Evolutionary conservation across 2,329 filamentous ascomycete species (phyloP).

Genomic region (Fusarium proliferatum): DNA sequence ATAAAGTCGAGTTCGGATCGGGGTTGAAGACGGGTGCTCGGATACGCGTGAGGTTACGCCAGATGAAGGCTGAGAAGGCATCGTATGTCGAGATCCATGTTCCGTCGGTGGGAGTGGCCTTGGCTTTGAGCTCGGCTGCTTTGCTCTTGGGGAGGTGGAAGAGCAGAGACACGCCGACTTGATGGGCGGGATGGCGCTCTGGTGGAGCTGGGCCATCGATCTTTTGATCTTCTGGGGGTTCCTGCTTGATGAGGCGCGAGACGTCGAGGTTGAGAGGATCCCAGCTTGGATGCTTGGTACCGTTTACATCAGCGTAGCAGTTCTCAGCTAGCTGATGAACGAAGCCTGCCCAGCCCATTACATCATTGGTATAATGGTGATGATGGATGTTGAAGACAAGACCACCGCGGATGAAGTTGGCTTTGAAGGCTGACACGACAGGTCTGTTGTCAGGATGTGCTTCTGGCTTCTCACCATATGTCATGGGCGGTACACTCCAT

Average conservation of each 20-base stretch:
- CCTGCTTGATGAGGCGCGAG: conserved; percentile 48
- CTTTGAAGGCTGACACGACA: conserved; percentile 52
- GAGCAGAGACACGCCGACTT: conserved; percentile 44
- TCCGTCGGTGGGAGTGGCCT: conserved; percentile 49
- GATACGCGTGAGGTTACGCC: conserved; percentile 52
- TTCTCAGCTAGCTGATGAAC: conserved; percentile 56
- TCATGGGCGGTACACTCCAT: conserved; percentile 53
- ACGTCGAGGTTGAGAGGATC: conserved; percentile 51
- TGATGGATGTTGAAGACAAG: conserved; percentile 55
- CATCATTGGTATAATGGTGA: conserved; percentile 57
- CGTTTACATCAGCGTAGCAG: conserved; percentile 49
- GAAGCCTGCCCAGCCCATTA: conserved; percentile 55
- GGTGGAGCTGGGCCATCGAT: conserved; percentile 48
- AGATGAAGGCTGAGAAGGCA: conserved; percentile 56
- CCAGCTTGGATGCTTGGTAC: conserved; percentile 49
- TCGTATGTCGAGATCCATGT: conserved; percentile 60
- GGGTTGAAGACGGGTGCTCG: conserved; percentile 50
- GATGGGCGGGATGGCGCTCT: conserved; percentile 46
- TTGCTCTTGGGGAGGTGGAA: conserved; percentile 60
- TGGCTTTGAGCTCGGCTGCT: conserved; percentile 52
- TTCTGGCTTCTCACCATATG: conserved; percentile 54
- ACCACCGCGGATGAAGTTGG: conserved; percentile 55
- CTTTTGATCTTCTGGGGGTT: conserved; percentile 42
- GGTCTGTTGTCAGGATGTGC: conserved; percentile 50
- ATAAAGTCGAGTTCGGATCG: conserved; percentile 41